Evolutionary conservation across 1,284 basidiomycete genomes (phyloP).

Genomic region (Cutaneotrichosporon sp.): DNA sequence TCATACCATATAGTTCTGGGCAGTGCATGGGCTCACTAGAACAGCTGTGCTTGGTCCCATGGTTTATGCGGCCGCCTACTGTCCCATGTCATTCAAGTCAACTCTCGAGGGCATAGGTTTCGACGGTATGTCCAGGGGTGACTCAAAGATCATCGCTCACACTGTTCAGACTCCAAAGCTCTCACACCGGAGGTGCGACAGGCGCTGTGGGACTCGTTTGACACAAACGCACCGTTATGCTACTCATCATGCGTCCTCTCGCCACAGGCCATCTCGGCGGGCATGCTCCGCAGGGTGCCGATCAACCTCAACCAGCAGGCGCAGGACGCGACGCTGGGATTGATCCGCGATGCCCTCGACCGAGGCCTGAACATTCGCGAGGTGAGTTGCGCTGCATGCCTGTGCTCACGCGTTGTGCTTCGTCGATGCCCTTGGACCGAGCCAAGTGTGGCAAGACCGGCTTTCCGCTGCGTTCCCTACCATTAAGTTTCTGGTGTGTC

Average conservation of each 20-base stretch:
- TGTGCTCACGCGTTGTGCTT: constrained; percentile 60
- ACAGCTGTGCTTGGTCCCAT: constrained; percentile 57
- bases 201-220: constrained; percentile 37
- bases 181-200: constrained; percentile 70
- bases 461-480: constrained; percentile 73
- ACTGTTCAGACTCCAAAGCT: constrained; percentile 75
- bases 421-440: constrained; percentile 90
- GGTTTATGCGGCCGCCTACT: constrained; percentile 94
- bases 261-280: constrained; percentile 83
- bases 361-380: constrained; percentile 77
- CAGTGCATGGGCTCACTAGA: constrained; percentile 1
- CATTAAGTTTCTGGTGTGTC: constrained; percentile 80
- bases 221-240: constrained; percentile 28
- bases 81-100: constrained; percentile 71
- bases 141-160: too few species aligned
- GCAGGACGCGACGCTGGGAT: constrained; percentile 79
- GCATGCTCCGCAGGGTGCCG: constrained; percentile 81
- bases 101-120: constrained; percentile 78
- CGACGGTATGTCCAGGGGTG: constrained; percentile 62
- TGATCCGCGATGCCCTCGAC: constrained; percentile 78
- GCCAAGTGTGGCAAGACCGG: constrained; percentile 74
- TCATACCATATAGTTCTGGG: too few species aligned
- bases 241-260: constrained; percentile 52
- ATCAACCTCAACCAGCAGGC: constrained; percentile 90
- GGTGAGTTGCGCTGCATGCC: constrained; percentile 49